phyloP scores from a whole-genome alignment of 2,329 filamentous ascomycete genomes.

The Talaromyces atroroseus region DNA sequence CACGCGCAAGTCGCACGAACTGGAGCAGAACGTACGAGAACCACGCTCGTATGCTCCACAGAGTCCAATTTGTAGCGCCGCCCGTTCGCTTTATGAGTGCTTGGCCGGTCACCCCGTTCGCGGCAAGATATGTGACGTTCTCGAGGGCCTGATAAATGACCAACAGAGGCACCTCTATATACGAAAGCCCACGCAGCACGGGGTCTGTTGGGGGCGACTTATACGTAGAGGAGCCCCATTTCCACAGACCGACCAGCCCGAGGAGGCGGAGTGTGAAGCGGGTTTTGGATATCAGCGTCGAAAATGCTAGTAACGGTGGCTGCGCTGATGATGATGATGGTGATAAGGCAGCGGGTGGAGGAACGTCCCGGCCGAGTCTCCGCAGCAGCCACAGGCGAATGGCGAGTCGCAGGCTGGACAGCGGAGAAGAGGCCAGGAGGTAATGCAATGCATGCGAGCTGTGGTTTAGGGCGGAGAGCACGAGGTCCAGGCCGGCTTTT shows the following conservation, averaged over 20 bases:
- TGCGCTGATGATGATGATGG: constrained; percentile 35
- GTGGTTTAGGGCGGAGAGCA: constrained; percentile 66
- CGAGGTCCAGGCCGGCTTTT: constrained; percentile 62
- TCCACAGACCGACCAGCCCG: constrained; percentile 69
- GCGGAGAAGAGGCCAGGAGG: constrained; percentile 52
- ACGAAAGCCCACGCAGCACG: constrained; percentile 51
- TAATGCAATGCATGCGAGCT: constrained; percentile 57
- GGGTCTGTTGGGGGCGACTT: constrained; percentile 39
- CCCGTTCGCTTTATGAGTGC: constrained; percentile 37
- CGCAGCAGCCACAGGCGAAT: constrained; percentile 39
- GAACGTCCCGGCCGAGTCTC: constrained; percentile 13
- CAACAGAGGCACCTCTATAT: constrained; percentile 63
- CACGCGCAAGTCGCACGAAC: constrained; percentile 58
- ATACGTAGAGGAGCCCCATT: constrained; percentile 63
- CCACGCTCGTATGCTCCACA: constrained; percentile 78
- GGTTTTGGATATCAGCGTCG: constrained; percentile 44
- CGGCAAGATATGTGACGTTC: constrained; percentile 72
- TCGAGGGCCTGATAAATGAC: constrained; percentile 72
- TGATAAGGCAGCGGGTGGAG: constrained; percentile 17
- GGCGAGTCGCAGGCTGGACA: constrained; percentile 36
- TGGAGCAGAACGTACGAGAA: constrained; percentile 71
- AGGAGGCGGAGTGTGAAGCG: constrained; percentile 54
- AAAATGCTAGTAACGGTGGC: constrained; percentile 47
- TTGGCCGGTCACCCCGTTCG: constrained; percentile 61
- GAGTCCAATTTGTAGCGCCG: constrained; percentile 56